A percentile compares a stretch with the other conserved stretches of the same genome.
Conservation (phyloP, 2,329 filamentous ascomycete species). For the Aspergillus piperis region DNA sequence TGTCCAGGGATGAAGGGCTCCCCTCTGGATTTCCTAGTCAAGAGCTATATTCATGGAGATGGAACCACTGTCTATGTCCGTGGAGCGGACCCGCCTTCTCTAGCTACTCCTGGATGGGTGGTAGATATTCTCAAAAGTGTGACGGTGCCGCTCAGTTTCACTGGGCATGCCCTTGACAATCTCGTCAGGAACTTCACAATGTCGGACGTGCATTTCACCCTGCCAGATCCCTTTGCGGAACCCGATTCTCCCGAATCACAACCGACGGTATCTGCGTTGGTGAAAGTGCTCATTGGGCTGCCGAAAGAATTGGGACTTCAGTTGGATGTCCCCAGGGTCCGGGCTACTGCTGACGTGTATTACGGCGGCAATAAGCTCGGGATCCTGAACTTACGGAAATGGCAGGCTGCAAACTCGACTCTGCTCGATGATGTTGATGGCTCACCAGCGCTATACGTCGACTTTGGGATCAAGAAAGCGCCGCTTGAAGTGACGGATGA, state of each 20-base stretch:
- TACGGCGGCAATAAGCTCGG: slow-evolving; percentile 80
- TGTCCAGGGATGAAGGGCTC: slow-evolving; percentile 79
- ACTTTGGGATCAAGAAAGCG: slow-evolving; percentile 73
- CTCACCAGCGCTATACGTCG: slow-evolving; percentile 67
- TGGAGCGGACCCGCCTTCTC: slow-evolving; percentile 67
- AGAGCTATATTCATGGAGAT: slow-evolving; percentile 77
- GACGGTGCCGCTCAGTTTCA: slow-evolving; percentile 80
- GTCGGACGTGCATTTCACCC: slow-evolving; percentile 77
- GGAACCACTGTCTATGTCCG: slow-evolving; percentile 79
- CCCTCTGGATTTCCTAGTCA: slow-evolving; percentile 79
- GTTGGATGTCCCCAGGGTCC: slow-evolving; percentile 73
- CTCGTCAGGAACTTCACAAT: slow-evolving; percentile 87
- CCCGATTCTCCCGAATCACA: slow-evolving; percentile 71
- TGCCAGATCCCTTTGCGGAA: slow-evolving; percentile 79
- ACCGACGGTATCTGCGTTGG: slow-evolving; percentile 79
- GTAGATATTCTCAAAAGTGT: slow-evolving; percentile 76
- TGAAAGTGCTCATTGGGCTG: slow-evolving; percentile 74
- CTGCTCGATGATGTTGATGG: slow-evolving; percentile 61
- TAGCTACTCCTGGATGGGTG: slow-evolving; percentile 78
- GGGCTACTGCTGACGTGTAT: slow-evolving; percentile 76
- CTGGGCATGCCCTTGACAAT: slow-evolving; percentile 76
- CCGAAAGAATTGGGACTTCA: slow-evolving; percentile 86
- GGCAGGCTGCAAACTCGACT: slow-evolving; percentile 84
- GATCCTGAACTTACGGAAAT: slow-evolving; percentile 73
- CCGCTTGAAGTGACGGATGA: slow-evolving; percentile 81